Conservation (phyloP, 768 basidiomycete genomes). For the Guyanaporus albipodus region DNA sequence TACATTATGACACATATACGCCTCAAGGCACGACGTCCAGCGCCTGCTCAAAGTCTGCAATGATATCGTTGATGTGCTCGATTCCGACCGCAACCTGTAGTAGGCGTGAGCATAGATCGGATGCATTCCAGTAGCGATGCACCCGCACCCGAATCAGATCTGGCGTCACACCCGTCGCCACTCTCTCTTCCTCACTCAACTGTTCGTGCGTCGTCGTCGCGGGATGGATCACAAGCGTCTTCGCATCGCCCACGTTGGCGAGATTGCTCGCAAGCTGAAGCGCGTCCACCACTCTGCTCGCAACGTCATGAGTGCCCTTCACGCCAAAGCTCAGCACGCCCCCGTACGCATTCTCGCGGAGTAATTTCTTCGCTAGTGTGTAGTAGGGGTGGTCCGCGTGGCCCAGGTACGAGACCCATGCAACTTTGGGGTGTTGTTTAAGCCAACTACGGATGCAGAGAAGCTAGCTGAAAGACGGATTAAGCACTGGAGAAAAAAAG, state of each 20-base stretch:
- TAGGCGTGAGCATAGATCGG: not conserved
- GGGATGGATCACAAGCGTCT: slow-evolving; percentile 61
- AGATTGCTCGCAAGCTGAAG: slow-evolving; percentile 69
- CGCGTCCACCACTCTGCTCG: slow-evolving; percentile 63
- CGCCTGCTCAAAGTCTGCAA: slow-evolving; percentile 43
- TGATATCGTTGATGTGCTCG: slow-evolving; percentile 43
- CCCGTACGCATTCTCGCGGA: slow-evolving; percentile 54
- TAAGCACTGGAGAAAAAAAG: not conserved
- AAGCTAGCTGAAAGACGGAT: not conserved
- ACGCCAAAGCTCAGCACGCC: slow-evolving; percentile 79
- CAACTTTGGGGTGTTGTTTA: slow-evolving; percentile 57
- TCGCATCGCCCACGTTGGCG: slow-evolving; percentile 67
- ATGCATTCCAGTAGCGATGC: not conserved
- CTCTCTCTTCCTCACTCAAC: slow-evolving; percentile 45
- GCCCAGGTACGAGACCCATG: slow-evolving; percentile 80
- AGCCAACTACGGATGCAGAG: slow-evolving; percentile 40
- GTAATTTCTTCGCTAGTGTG: slow-evolving; percentile 49
- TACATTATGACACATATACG: not conserved
- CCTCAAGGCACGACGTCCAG: slow-evolving; percentile 24
- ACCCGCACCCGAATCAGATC: slow-evolving; percentile 53
- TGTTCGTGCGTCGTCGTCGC: slow-evolving; percentile 59
- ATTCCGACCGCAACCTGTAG: slow-evolving; percentile 45
- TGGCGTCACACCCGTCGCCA: slow-evolving; percentile 46
- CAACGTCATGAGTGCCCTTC: slow-evolving; percentile 49
- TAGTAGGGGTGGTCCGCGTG: slow-evolving; percentile 60